A percentile compares a stretch with the other conserved stretches of the same genome.
phyloP scores from a whole-genome alignment of 2,329 filamentous ascomycete species.

The Fusarium compactum region DNA sequence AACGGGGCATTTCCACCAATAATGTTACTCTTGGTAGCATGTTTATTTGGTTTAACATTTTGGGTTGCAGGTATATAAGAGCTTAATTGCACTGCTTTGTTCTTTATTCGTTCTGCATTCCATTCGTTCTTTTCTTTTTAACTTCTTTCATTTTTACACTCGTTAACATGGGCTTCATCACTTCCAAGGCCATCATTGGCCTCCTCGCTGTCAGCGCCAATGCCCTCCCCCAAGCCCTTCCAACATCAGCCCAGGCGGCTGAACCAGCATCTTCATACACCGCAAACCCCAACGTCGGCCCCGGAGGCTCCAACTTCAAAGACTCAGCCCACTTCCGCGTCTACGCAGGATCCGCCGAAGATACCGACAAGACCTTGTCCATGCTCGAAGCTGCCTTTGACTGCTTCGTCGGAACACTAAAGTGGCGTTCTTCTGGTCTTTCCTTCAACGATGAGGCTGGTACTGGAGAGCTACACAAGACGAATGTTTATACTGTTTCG shows the following conservation, averaged over 20 bases:
- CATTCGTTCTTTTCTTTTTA: neutral
- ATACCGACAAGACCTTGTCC: slow-evolving; percentile 48
- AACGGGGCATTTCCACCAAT: slow-evolving; percentile 31
- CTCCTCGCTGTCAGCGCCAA: slow-evolving; percentile 29
- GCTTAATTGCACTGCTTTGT: neutral
- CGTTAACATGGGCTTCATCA: slow-evolving; percentile 33
- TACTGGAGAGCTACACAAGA: slow-evolving; percentile 58
- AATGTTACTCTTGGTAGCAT: neutral
- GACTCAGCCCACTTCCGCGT: slow-evolving; percentile 58
- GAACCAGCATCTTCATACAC: slow-evolving; percentile 44
- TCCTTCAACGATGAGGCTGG: slow-evolving; percentile 52
- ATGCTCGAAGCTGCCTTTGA: slow-evolving; percentile 61
- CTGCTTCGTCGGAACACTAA: slow-evolving; percentile 54
- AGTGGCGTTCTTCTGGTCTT: slow-evolving; percentile 56
- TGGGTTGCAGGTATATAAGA: neutral
- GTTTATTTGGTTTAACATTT: neutral
- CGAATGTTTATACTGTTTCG: slow-evolving; percentile 59
- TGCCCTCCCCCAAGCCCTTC: slow-evolving; percentile 33
- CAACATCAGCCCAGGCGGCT: slow-evolving; percentile 16
- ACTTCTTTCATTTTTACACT: neutral
- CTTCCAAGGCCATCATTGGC: slow-evolving; percentile 20
- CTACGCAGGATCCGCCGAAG: slow-evolving; percentile 45
- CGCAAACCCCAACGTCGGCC: slow-evolving; percentile 50
- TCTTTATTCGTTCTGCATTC: slow-evolving; percentile 7
- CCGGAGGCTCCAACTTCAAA: slow-evolving; percentile 49